These are phyloP conservation scores for Neonectria neomacrospora DNA, from an alignment of 2,329 filamentous ascomycete genomes.

Conservation along the genomic window DNA sequence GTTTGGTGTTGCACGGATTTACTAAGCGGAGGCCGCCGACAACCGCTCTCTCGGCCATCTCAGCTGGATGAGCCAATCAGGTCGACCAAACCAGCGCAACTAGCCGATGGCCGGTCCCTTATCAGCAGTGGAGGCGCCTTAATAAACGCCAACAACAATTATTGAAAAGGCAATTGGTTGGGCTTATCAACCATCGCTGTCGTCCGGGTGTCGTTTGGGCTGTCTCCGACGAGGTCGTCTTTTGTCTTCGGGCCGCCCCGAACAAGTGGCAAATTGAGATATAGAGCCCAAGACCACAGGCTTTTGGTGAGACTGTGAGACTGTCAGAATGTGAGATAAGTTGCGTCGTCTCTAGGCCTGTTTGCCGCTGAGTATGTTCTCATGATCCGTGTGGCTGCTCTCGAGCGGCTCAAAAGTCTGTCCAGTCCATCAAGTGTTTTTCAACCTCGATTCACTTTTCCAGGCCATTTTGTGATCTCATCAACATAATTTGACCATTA, in stretches of 20 bases:
- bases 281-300: neutral
- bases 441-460: neutral
- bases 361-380: too few relatives aligned
- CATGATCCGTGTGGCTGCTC: neutral
- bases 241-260: slow-evolving; percentile 12
- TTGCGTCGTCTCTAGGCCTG: neutral
- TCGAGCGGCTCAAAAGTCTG: neutral
- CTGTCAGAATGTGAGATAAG: neutral
- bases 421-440: neutral
- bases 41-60: slow-evolving; percentile 19
- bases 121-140: slow-evolving; percentile 11
- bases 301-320: neutral
- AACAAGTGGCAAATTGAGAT: neutral
- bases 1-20: neutral
- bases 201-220: neutral
- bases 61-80: slow-evolving; percentile 5
- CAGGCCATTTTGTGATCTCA: neutral
- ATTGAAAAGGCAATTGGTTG: neutral
- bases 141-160: neutral
- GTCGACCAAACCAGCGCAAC: neutral
- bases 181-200: slow-evolving; percentile 6
- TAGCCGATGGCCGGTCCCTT: slow-evolving; percentile 6
- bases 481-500: neutral
- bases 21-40: slow-evolving; percentile 19
- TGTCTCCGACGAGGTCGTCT: slow-evolving; percentile 10